These are phyloP conservation scores for Bolboschoenoplectus hybrid DNA, from an alignment of 202 grass and related monocot genomes.

Conservation along the genomic window DNA sequence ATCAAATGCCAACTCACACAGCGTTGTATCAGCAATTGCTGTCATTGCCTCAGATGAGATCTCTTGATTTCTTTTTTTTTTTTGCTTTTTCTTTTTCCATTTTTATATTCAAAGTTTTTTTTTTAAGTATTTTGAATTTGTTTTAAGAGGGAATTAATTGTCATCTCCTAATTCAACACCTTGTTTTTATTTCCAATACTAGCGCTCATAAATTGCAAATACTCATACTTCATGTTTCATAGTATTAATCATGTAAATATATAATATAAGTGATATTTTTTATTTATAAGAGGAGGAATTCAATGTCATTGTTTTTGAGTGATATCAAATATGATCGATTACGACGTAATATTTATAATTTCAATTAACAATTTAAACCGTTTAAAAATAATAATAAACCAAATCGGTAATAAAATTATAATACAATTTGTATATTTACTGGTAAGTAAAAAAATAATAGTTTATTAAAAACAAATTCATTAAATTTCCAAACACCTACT, in stretches of 20 bases:
- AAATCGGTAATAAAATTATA: neutral
- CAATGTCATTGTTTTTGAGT: neutral
- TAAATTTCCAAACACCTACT: neutral
- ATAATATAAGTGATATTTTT: no score
- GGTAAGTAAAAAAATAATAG: neutral
- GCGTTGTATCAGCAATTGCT: neutral
- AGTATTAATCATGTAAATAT: neutral
- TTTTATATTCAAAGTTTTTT: neutral
- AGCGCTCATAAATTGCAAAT: neutral
- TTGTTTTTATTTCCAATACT: neutral
- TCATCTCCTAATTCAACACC: neutral
- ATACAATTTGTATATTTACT: neutral
- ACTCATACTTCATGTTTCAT: neutral
- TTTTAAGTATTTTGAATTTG: neutral
- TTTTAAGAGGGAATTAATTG: neutral
- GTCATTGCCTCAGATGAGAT: neutral
- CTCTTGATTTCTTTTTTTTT: neutral
- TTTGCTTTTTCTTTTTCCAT: neutral
- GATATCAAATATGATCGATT: neutral
- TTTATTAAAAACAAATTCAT: neutral
- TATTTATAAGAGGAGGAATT: no score
- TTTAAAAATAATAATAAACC: neutral
- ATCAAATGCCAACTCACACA: conserved; percentile 21
- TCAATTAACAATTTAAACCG: neutral
- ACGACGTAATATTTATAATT: neutral